Percentiles rank a stretch among this genome's conserved stretches.
Conservation (phyloP, 2,329 filamentous ascomycete species). For the Alternaria sp. region DNA sequence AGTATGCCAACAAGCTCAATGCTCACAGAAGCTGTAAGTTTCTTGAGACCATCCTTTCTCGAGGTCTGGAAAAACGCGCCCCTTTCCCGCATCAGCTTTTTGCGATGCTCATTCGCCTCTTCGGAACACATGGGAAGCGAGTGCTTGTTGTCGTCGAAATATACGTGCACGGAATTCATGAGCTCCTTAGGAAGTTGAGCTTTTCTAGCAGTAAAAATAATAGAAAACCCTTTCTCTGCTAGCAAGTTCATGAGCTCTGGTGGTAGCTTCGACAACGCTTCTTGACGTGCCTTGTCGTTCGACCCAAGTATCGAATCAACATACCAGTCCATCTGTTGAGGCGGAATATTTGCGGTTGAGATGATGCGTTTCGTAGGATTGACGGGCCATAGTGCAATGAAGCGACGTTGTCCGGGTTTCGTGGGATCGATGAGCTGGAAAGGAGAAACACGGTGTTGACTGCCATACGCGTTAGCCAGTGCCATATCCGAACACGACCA, state of each 20-base stretch:
- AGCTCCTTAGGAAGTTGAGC: slow-evolving; percentile 29
- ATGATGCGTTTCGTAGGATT: slow-evolving; percentile 63
- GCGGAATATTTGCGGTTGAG: slow-evolving; percentile 62
- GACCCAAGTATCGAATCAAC: slow-evolving; percentile 23
- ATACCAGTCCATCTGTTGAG: slow-evolving; percentile 61
- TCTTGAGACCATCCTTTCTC: slow-evolving; percentile 10
- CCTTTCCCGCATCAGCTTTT: slow-evolving; percentile 24
- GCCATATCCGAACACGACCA: neutral
- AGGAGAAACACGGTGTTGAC: slow-evolving; percentile 41
- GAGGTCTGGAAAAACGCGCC: slow-evolving; percentile 9
- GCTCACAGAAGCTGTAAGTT: slow-evolving; percentile 29
- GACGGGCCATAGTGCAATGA: slow-evolving; percentile 67
- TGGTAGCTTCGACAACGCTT: slow-evolving; percentile 23
- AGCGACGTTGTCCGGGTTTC: slow-evolving; percentile 64
- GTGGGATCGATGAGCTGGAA: slow-evolving; percentile 61
- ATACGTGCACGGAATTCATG: slow-evolving; percentile 22
- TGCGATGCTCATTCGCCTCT: slow-evolving; percentile 21
- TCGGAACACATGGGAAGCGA: slow-evolving; percentile 27
- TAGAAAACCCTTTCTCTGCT: slow-evolving; percentile 11
- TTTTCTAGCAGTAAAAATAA: neutral
- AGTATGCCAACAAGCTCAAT: slow-evolving; percentile 8
- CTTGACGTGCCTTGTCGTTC: neutral
- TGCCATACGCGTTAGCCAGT: neutral
- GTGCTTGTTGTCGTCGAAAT: slow-evolving; percentile 12
- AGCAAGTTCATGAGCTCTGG: slow-evolving; percentile 27